Evolutionary conservation across 192 early-diverging fungal species (phyloP), one percentile per base, ranked within the genome.

Genomic region (Martensiomyces pterosporus): DNA sequence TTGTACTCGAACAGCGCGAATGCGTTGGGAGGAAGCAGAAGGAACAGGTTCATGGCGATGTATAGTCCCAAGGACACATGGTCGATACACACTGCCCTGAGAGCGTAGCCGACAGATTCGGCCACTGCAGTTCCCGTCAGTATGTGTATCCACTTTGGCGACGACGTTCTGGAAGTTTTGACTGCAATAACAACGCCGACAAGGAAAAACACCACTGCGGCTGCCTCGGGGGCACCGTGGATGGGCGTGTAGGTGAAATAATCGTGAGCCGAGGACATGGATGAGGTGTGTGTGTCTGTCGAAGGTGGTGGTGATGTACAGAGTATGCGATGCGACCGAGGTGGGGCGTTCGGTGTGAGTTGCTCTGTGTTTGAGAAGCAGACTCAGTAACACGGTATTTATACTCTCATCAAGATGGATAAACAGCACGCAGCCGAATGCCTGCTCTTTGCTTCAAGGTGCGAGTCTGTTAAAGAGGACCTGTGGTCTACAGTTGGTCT

Each of bases 1-100:
- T 75, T 77, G 53, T 75, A 77, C 48, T 77, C 75, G 14, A 59
- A 57, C 14, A 77, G 34, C 10, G 76, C 72, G 15, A 77, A 47
- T 3, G 76, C 72, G 33, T 77, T 75, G 34, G 76, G 76, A 6
- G 76, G 61, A 6, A 77, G 55, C 9, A 75, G 33, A 7, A 77
- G 59, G 25, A 69, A 61, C 22, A 77, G 47, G 9, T 41, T 65
- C 43, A 59, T 75, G 9, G 38, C 39, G 3, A 69, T 56, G 32
- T 55, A 77, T 16, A 59, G 44, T 0, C 66, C 75, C 5, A 77
- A 40, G 4, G 61, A 38, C 17, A 60, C 40, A 29, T 57, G 56
- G 47, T 57, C 43, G 27, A 64, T 54, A 9, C 76, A 77, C 9
- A 55, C 44, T 1, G 50, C 25, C 5, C 76, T 60, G 14, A 70